Percentiles rank a stretch among this genome's conserved stretches.
Conservation (phyloP, 2,329 filamentous ascomycete species). For the Dendryphion nanum region DNA sequence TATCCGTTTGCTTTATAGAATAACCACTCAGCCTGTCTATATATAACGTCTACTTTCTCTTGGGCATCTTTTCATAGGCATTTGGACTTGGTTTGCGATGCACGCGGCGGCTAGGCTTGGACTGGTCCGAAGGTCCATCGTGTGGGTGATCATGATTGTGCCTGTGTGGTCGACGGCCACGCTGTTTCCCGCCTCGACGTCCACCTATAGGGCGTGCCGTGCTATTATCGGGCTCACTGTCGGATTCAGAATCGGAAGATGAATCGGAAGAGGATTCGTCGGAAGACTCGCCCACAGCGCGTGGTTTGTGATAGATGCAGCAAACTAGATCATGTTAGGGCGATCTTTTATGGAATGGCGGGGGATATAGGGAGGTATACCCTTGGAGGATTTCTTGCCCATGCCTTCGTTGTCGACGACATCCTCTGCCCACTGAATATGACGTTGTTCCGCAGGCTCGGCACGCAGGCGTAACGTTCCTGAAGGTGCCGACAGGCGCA, state of each 20-base stretch:
- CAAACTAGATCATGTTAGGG: slow-evolving; percentile 64
- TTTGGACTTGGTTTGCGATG: slow-evolving; percentile 67
- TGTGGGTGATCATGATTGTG: slow-evolving; percentile 17
- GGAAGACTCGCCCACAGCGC: slow-evolving; percentile 68
- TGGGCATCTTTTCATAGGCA: slow-evolving; percentile 76
- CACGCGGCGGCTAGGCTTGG: slow-evolving; percentile 41
- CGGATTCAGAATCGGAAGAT: slow-evolving; percentile 53
- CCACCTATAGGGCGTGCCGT: slow-evolving; percentile 41
- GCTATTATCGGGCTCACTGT: slow-evolving; percentile 56
- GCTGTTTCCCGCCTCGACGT: slow-evolving; percentile 17
- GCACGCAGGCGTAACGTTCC: slow-evolving; percentile 43
- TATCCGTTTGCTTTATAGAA: too few relatives aligned
- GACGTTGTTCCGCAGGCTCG: slow-evolving; percentile 48
- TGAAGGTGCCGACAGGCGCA: slow-evolving; percentile 34
- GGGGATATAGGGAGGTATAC: slow-evolving; percentile 45
- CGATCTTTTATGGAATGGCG: neutral
- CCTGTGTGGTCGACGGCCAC: slow-evolving; percentile 23
- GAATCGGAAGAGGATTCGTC: slow-evolving; percentile 61
- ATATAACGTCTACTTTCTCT: slow-evolving; percentile 30
- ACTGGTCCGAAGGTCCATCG: slow-evolving; percentile 32
- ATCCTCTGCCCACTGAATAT: slow-evolving; percentile 88
- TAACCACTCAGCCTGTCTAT: too few relatives aligned
- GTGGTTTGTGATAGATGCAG: slow-evolving; percentile 94
- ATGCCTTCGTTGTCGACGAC: slow-evolving; percentile 95
- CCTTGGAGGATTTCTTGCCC: slow-evolving; percentile 92